Evolutionary conservation across 176 grass and related monocot genomes (phyloP).

Genomic region (Cocos nucifera): DNA sequence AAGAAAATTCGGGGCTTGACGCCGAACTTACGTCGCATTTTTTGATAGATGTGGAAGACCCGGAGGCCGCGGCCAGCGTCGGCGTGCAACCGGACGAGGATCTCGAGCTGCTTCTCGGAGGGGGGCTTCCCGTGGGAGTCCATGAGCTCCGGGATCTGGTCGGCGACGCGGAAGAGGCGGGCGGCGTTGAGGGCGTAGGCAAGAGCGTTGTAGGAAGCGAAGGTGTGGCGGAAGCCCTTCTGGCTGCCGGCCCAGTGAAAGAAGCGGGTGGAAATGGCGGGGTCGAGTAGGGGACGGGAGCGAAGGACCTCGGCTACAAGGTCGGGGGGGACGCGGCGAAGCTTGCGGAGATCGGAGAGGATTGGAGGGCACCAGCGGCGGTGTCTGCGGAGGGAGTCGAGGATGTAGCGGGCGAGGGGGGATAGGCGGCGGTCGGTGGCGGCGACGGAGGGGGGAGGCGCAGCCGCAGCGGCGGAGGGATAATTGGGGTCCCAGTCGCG

Average conservation of each 20-base stretch:
- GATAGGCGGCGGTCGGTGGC: constrained; percentile 49
- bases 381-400: constrained; percentile 59
- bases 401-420: constrained; percentile 56
- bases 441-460: constrained; percentile 7
- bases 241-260: constrained; percentile 77
- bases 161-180: constrained; percentile 33
- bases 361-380: constrained; percentile 47
- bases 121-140: constrained; percentile 47
- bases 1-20: constrained; percentile 48
- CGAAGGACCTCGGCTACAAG: constrained; percentile 57
- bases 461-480: constrained; percentile 3
- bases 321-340: constrained; percentile 47
- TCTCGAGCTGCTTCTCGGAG: constrained; percentile 56
- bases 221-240: constrained; percentile 64
- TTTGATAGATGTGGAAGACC: constrained; percentile 47
- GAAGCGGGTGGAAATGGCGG: constrained; percentile 65
- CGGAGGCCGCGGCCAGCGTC: constrained; percentile 47
- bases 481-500: constrained; percentile 39
- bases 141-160: constrained; percentile 89
- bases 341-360: constrained; percentile 60
- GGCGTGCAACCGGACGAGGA: constrained; percentile 69
- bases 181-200: constrained; percentile 39
- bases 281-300: constrained; percentile 31
- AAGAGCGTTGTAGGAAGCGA: constrained; percentile 67
- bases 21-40: constrained; percentile 51